phyloP scores from a whole-genome alignment of 495 filamentous ascomycete genomes.

The Chaetomidium leptoderma region DNA sequence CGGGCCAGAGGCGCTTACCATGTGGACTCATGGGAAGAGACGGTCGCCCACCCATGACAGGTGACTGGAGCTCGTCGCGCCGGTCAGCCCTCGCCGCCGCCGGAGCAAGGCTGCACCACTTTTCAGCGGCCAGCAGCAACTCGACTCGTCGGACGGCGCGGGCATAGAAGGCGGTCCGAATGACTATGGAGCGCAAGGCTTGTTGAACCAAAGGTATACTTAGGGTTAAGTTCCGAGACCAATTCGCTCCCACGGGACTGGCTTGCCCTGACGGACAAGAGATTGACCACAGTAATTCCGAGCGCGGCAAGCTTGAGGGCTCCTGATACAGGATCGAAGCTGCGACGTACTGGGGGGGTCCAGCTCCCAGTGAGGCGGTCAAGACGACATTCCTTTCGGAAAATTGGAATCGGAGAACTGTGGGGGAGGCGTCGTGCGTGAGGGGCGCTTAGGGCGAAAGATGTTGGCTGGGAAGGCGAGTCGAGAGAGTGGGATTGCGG shows the following conservation, averaged over 20 bases:
- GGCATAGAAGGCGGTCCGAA: conserved; percentile 41
- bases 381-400: conserved; percentile 57
- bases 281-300: conserved; percentile 27
- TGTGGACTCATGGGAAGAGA: conserved; percentile 56
- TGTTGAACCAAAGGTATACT: conserved; percentile 51
- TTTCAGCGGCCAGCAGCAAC: conserved; percentile 38
- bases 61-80: conserved; percentile 44
- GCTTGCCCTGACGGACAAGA: conserved; percentile 17
- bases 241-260: conserved; percentile 47
- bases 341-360: conserved; percentile 35
- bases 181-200: conserved; percentile 46
- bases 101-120: conserved; percentile 28
- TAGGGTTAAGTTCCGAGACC: conserved; percentile 80
- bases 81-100: conserved; percentile 36
- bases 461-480: conserved; percentile 17
- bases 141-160: conserved; percentile 17
- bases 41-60: conserved; percentile 35
- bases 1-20: conserved; percentile 58
- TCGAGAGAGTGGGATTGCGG: conserved; percentile 11
- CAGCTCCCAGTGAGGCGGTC: conserved; percentile 36
- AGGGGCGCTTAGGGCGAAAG: conserved; percentile 41
- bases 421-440: conserved; percentile 61
- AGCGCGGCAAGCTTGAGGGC: conserved; percentile 34
- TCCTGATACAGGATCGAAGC: conserved; percentile 40
- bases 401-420: conserved; percentile 63